phyloP scores from a whole-genome alignment of 2,329 filamentous ascomycete species.

The Fusarium nanum region DNA sequence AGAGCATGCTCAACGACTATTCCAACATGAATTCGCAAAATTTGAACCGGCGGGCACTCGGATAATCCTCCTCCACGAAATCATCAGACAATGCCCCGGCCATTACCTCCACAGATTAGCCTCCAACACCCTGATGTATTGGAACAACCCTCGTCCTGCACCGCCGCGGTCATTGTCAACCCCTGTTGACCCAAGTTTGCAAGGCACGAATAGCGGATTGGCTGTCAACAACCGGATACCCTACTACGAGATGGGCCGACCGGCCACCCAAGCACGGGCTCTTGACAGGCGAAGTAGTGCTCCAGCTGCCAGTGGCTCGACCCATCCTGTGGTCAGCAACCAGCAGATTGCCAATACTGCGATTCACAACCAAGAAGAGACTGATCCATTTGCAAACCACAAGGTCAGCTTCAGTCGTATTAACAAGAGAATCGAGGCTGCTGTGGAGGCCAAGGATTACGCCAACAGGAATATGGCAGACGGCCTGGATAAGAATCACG shows the following conservation, averaged over 20 bases:
- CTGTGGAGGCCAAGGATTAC: background rate
- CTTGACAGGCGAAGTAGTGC: background rate
- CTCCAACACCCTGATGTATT: background rate
- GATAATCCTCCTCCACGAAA: background rate
- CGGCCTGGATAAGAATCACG: rapidly evolving
- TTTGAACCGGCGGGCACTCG: background rate
- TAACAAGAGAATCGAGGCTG: background rate
- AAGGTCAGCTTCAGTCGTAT: background rate
- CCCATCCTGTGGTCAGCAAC: background rate
- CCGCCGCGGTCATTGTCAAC: background rate
- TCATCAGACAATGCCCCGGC: background rate
- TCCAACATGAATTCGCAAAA: background rate
- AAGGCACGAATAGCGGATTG: background rate
- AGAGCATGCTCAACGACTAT: background rate
- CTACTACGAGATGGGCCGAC: background rate
- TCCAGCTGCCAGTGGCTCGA: background rate
- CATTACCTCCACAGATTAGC: background rate
- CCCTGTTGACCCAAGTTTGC: background rate
- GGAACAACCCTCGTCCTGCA: background rate
- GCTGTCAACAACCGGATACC: background rate
- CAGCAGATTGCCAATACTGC: background rate
- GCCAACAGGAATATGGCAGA: background rate
- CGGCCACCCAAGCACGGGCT: background rate
- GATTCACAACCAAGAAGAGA: background rate
- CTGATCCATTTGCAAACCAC: background rate